Base-by-base conservation (phyloP, 257 asterid genomes). In the Misopates orontium region DNA sequence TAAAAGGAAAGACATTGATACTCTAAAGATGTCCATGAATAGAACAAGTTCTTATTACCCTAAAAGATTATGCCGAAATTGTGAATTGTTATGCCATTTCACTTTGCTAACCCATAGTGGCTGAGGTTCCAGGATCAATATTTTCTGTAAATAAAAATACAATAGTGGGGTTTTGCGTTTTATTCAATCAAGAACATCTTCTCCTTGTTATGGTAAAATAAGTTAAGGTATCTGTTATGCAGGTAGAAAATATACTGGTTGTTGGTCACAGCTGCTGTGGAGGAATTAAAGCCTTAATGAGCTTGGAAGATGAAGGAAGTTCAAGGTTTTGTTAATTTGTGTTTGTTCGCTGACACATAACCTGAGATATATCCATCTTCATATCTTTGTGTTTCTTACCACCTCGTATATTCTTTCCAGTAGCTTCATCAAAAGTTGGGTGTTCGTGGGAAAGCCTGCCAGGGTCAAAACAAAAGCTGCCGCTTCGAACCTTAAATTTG, bases 231-330 rank as follows among this genome's bases (percentile, higher is more conserved):
- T 14, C 14, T 9, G 54, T 28, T 63, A 49, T 77, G 76, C 83
- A 94, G 99, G 99, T 94, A 44, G 90, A 81, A 72, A 90, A 90
- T 70, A 71, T 94, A 78, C 78, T 94, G 56, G 83, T 90, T 56
- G 73, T 90, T 63, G 99, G 99, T 52, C 99, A 94, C 77, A 90
- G 97, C 80, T 80, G 96, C 61, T 94, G 99, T 72, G 99, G 99
- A 39, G 99, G 99, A 66, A 94, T 94, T 59, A 84, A 60, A 76
- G 98, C 99, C 60, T 80, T 94, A 74, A 94, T 90, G 97, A 87
- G 96, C 77, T 79, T 88, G 88, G 77, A 81, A 25, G 96, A 90
- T 64, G 95, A 90, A 49, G 67, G 17, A 31, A 57, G 14, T 56
- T 79, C 96, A 49, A 85, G 98, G 97, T 90, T 75, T 67, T 31